Percentiles rank a stretch among this genome's conserved stretches.
Evolutionary conservation across 768 basidiomycete genomes (phyloP).

Genomic region (Boletellus ananiceps): DNA sequence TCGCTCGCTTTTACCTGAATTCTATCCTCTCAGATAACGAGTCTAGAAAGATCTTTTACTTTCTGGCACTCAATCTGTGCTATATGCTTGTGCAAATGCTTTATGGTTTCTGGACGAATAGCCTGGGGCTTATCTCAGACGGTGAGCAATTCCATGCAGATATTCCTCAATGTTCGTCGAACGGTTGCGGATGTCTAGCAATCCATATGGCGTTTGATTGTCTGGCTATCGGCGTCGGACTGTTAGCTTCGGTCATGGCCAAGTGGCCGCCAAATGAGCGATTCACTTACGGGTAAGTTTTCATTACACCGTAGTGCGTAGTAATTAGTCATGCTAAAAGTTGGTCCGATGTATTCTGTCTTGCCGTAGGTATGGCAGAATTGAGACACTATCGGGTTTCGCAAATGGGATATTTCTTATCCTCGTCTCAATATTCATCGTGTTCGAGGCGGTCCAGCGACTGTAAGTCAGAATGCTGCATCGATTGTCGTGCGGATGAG

Average conservation of each 20-base stretch:
- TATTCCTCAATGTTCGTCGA: conserved; percentile 1
- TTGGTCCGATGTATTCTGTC: background rate
- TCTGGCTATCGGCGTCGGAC: conserved; percentile 91
- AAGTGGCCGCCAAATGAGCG: conserved; percentile 93
- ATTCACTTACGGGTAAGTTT: conserved; percentile 87
- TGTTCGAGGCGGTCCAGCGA: conserved; percentile 95
- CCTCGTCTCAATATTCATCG: conserved; percentile 94
- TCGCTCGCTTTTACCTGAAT: conserved; percentile 72
- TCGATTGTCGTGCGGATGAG: background rate
- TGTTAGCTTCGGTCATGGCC: conserved; percentile 96
- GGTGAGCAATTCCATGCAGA: conserved; percentile 46
- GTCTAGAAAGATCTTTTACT: conserved; percentile 95
- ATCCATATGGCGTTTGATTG: conserved; percentile 99
- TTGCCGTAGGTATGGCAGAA: conserved; percentile 76
- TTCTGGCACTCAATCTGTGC: conserved; percentile 87
- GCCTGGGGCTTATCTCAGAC: conserved; percentile 92
- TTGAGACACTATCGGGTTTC: conserved; percentile 96
- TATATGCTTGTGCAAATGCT: conserved; percentile 98
- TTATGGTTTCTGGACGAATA: conserved; percentile 97
- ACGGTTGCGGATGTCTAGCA: conserved; percentile 44
- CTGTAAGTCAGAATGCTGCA: conserved; percentile 50
- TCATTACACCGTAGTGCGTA: background rate
- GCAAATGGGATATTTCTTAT: conserved; percentile 95
- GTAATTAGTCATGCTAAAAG: background rate
- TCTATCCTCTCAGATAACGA: conserved; percentile 88